Base-by-base conservation (phyloP, 495 filamentous ascomycete genomes). In the Neurospora sp. region DNA sequence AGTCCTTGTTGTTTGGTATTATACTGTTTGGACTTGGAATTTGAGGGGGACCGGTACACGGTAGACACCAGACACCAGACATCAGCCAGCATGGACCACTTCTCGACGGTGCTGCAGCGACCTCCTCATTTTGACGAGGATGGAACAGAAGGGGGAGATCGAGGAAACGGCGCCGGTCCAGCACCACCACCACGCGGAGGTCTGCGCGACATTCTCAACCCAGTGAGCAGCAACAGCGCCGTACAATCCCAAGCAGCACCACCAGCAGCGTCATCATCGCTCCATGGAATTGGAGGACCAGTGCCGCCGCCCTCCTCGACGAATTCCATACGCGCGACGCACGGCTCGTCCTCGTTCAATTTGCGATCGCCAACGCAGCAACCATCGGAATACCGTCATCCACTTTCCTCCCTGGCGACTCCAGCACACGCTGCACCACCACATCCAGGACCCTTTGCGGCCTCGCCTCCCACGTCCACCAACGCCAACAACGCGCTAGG, bases 41-140 rank as follows among this genome's bases (percentile, higher is more conserved):
- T 38, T 72, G 54, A 44, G 74, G 70, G 76, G 75, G 71, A 78
- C 46, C 62, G 49, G 75, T 73, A 72, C 49, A 40, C n/a, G 35
- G n/a, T 41, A 72, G 70, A 35, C 41, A 54, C 1, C 35, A 31
- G 27, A 31, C 35, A 35, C 35, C 8, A 35, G 54, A 41, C 49
- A 35, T 7, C 27, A 27, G 12, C 54, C 54, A 35, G 27, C 54
- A 84, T 84, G 82, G 83, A 85, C 72, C 79, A 80, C 69, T 87
- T 85, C 77, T 84, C 85, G 76, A 85, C 81, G 16, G 83, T 85
- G 76, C 79, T 86, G 79, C 83, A 85, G 77, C 81, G 81, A 31
- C 79, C 82, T 70, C 77, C 81, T 74, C 79, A 81, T 76, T 81
- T 82, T 69, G 80, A 83, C 76, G 80, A 79, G 76, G 82, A 84